Conservation (phyloP, 1,284 basidiomycete species). For the Papiliotrema terrestris region DNA sequence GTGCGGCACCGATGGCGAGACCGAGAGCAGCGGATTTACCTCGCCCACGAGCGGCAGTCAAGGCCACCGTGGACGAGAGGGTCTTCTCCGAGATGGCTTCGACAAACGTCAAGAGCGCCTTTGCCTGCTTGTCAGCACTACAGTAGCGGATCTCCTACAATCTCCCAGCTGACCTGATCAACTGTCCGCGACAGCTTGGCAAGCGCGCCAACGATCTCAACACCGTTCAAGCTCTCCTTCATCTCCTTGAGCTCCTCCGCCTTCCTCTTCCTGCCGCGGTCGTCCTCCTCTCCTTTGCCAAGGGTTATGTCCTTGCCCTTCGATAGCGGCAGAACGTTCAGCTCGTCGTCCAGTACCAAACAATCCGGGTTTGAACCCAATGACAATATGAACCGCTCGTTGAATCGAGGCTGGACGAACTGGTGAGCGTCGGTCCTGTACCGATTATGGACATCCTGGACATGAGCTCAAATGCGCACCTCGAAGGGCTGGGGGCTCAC, state of each 20-base stretch:
- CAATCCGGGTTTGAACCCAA: slow-evolving; percentile 87
- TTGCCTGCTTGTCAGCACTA: slow-evolving; percentile 51
- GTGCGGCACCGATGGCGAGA: slow-evolving; percentile 85
- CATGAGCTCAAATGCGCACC: background rate
- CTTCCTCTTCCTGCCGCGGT: slow-evolving; percentile 43
- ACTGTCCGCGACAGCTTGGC: slow-evolving; percentile 89
- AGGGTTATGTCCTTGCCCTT: slow-evolving; percentile 83
- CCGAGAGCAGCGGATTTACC: slow-evolving; percentile 97
- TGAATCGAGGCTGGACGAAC: slow-evolving; percentile 89
- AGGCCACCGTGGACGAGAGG: slow-evolving; percentile 86
- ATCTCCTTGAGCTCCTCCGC: slow-evolving; percentile 70
- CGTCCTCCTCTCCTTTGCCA: slow-evolving; percentile 42
- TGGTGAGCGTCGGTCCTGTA: slow-evolving; percentile 90
- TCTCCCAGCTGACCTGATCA: slow-evolving; percentile 78
- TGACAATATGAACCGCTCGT: slow-evolving; percentile 96
- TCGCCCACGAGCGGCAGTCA: slow-evolving; percentile 91
- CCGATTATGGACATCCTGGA: slow-evolving; percentile 84
- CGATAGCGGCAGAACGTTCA: slow-evolving; percentile 97
- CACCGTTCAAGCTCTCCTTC: slow-evolving; percentile 74
- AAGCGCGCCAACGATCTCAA: slow-evolving; percentile 84
- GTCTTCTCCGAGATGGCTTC: slow-evolving; percentile 90
- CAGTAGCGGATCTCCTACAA: background rate
- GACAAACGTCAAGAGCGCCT: slow-evolving; percentile 86
- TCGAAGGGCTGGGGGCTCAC: slow-evolving; percentile 53
- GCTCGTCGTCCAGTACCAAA: slow-evolving; percentile 92